Evolutionary conservation across 2,329 filamentous ascomycete species (phyloP), one percentile per base, ranked within the genome.

Genomic region (Ceratocystis alfenasii): DNA sequence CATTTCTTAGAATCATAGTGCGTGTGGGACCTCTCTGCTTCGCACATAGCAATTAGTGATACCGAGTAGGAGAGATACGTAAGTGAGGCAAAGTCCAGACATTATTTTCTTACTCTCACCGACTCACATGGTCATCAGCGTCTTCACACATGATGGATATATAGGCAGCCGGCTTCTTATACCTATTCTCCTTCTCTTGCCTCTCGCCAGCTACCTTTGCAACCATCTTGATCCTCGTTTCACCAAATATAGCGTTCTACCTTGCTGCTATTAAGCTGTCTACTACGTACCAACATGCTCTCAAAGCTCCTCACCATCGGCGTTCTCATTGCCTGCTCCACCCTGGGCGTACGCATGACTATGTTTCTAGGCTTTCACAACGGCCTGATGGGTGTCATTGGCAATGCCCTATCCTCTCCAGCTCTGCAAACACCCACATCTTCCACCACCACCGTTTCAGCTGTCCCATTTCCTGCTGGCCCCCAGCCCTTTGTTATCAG

Each of bases 371-470:
- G 62, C 55, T 55, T 62, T 33, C 62, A 65, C 30, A 64, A 62
- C 36, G 62, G 62, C n/a, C 55, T 67, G 10, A 65, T 67, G 30
- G 59, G 20, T 5, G 15, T 55, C 36, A 61, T 67, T 28, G 61
- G 61, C 22, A 10, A 25, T 25, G 28, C 62, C 22, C 20, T 46
- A 5, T 48, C 62, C 4, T 50, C 45, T 28, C 53, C 36, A 8
- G 30, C 33, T 12, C 33, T 44, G 3, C 60, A 62, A 41, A 45
- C 30, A 4, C 20, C 15, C 48, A 20, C 17, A 20, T 25, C 28
- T 50, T 12, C 50, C 10, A 10, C 36, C 4, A 5, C 36, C 53
- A 48, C 50, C 8, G 50, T n/a, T 28, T 22, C 65, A 5, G 33
- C 30, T 10, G 12, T 28, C 8, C 36, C 50, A 8, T 62, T 65